These are phyloP conservation scores for Clonostachys sp. DNA, from an alignment of 2,329 filamentous ascomycete genomes.

Conservation along the genomic window DNA sequence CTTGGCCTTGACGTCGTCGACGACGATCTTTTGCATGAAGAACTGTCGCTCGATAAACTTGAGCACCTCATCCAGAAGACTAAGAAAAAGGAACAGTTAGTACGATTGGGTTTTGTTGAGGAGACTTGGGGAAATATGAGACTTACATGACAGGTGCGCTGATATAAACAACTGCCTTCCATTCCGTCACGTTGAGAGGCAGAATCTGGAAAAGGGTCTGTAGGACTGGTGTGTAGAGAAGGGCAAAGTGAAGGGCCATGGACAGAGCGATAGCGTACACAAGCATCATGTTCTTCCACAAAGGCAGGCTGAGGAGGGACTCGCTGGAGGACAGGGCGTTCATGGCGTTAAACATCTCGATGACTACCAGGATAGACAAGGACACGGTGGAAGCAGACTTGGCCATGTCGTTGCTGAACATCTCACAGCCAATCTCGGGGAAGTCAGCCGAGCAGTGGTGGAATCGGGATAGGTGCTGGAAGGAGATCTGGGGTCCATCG, in stretches of 20 bases:
- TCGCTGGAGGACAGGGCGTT: slow-evolving; percentile 96
- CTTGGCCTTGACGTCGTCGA: slow-evolving; percentile 36
- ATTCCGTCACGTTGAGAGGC: slow-evolving; percentile 80
- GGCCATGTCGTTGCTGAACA: slow-evolving; percentile 83
- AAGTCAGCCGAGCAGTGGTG: slow-evolving; percentile 86
- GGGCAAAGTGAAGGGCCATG: slow-evolving; percentile 91
- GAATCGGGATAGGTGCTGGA: slow-evolving; percentile 88
- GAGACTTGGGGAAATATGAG: background rate
- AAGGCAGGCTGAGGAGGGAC: slow-evolving; percentile 82
- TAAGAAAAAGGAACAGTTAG: slow-evolving; percentile 19
- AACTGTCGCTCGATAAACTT: slow-evolving; percentile 71
- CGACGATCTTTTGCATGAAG: slow-evolving; percentile 50
- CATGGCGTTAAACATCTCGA: slow-evolving; percentile 99
- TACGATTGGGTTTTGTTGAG: background rate
- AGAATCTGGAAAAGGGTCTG: slow-evolving; percentile 88
- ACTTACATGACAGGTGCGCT: slow-evolving; percentile 91
- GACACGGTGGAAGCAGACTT: slow-evolving; percentile 92
- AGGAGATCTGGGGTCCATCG: slow-evolving; percentile 84
- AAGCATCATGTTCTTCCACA: slow-evolving; percentile 99
- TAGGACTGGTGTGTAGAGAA: slow-evolving; percentile 87
- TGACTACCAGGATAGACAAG: slow-evolving; percentile 87
- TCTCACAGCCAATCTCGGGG: slow-evolving; percentile 83
- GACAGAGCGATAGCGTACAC: slow-evolving; percentile 90
- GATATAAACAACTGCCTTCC: slow-evolving; percentile 85
- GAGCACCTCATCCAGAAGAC: slow-evolving; percentile 77